Conservation (phyloP, 768 basidiomycete genomes). For the Tricholoma hemisulphureum region DNA sequence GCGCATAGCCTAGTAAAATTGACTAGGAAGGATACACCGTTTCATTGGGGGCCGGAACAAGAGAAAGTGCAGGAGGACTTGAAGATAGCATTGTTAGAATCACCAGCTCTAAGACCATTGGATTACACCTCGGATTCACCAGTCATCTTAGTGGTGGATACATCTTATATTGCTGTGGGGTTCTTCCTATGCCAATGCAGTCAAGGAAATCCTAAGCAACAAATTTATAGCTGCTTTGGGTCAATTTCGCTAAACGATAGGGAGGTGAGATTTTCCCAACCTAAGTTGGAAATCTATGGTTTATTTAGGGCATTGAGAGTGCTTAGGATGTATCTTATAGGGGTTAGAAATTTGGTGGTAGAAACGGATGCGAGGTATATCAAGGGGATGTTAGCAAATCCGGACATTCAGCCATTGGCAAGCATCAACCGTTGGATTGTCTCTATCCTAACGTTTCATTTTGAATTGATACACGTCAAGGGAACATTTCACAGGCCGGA, state of each 20-base stretch:
- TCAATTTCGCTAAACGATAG: neutral
- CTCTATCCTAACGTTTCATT: neutral
- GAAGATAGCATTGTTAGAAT: neutral
- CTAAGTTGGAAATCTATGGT: neutral
- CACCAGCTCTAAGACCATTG: neutral
- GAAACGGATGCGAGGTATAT: neutral
- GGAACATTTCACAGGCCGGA: neutral
- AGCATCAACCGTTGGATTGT: neutral
- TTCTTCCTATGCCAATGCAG: neutral
- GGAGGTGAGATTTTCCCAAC: neutral
- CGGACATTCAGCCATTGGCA: neutral
- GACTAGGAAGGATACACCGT: too few relatives aligned
- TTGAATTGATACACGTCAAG: neutral
- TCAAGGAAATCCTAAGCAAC: neutral
- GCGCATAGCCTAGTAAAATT: too few relatives aligned
- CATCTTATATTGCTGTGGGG: neutral
- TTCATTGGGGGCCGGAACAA: neutral
- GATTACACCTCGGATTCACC: neutral
- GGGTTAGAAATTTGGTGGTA: neutral
- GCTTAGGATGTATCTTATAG: too few relatives aligned
- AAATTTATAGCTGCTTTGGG: neutral
- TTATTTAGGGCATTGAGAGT: neutral
- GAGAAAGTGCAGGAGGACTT: slow-evolving; percentile 3
- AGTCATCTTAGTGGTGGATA: neutral
- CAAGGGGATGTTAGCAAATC: neutral